phyloP scores from a whole-genome alignment of 306 rosid species.

The Coriaria nepalensis region DNA sequence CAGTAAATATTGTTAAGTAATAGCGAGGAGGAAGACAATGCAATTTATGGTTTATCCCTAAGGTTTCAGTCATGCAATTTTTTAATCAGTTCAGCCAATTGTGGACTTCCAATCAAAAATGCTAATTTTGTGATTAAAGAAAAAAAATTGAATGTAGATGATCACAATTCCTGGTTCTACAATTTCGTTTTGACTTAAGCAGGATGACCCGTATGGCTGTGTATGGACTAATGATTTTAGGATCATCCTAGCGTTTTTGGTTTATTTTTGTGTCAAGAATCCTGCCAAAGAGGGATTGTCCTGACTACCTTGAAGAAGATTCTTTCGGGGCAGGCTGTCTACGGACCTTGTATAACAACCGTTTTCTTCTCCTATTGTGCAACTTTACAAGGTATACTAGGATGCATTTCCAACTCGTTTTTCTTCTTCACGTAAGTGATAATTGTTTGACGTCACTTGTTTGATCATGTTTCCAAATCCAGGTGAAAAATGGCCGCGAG shows the following conservation, averaged over 20 bases:
- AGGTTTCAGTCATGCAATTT: too few species aligned
- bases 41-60: too few species aligned
- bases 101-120: not conserved
- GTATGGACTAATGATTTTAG: slow-evolving; percentile 54
- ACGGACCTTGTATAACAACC: slow-evolving; percentile 45
- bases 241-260: slow-evolving; percentile 74
- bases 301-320: slow-evolving; percentile 54
- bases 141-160: slow-evolving; percentile 18
- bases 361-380: slow-evolving; percentile 69
- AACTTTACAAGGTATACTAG: slow-evolving; percentile 47
- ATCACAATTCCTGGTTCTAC: slow-evolving; percentile 37
- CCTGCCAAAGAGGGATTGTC: slow-evolving; percentile 44
- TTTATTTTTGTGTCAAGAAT: slow-evolving; percentile 40
- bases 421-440: too few species aligned
- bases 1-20: too few species aligned
- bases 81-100: too few species aligned
- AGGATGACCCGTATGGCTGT: slow-evolving; percentile 56
- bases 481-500: slow-evolving; percentile 49
- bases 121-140: slow-evolving; percentile 5
- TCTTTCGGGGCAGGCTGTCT: slow-evolving; percentile 52
- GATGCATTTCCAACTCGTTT: too few species aligned
- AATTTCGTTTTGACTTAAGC: slow-evolving; percentile 25
- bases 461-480: slow-evolving; percentile 13
- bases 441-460: too few species aligned
- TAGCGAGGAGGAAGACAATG: too few species aligned